A percentile compares a stretch with the other conserved stretches of the same genome.
These are phyloP conservation scores for Firmiana major DNA, from an alignment of 345 rosid genomes.

Conservation along the genomic window DNA sequence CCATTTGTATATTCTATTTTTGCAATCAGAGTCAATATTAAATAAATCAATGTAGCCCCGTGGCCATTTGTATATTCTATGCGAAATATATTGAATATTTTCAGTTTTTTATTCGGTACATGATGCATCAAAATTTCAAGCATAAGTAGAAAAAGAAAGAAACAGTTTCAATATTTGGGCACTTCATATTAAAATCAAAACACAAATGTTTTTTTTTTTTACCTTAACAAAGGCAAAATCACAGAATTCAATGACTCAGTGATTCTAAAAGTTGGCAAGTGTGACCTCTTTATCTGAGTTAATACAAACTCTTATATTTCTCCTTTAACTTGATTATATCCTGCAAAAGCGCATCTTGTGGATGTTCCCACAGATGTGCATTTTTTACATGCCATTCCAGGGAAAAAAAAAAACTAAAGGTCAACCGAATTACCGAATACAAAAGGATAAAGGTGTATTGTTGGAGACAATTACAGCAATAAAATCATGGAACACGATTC, in stretches of 20 bases:
- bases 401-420: background rate
- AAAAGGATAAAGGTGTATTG: background rate
- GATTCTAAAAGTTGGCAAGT: background rate
- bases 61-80: background rate
- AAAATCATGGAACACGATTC: background rate
- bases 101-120: background rate
- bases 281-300: background rate
- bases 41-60: background rate
- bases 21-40: background rate
- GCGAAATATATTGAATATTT: constrained; percentile 12
- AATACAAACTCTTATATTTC: constrained; percentile 8
- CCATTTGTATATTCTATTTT: background rate
- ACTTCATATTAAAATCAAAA: constrained; percentile 11
- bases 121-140: background rate
- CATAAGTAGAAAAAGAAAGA: background rate
- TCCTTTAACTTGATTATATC: background rate
- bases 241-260: constrained; percentile 2
- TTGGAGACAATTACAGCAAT: background rate
- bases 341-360: background rate
- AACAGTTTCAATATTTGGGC: background rate
- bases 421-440: background rate
- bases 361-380: background rate
- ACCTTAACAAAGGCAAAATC: background rate
- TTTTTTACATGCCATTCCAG: background rate
- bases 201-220: background rate